Evolutionary conservation across 2,329 filamentous ascomycete genomes (phyloP).

Genomic region (Beauveria australis): DNA sequence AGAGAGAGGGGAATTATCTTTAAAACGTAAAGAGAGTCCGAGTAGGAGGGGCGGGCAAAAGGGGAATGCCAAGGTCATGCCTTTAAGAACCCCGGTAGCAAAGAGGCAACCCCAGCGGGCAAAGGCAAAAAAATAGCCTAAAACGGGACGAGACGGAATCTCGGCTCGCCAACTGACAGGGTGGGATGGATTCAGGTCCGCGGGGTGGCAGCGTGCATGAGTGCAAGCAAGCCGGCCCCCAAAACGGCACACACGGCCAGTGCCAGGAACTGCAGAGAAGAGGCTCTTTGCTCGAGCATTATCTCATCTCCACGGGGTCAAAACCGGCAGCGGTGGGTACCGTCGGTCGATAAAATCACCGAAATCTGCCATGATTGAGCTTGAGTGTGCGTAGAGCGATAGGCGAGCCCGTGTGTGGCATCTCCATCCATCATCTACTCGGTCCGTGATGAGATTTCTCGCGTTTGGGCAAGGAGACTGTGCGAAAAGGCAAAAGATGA

Average conservation of each 20-base stretch:
- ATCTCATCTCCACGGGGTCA: neutral
- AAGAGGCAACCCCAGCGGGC: neutral
- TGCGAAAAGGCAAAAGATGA: neutral
- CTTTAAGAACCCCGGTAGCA: slow-evolving; percentile 6
- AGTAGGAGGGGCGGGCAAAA: slow-evolving; percentile 4
- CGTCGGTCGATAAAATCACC: neutral
- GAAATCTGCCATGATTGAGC: neutral
- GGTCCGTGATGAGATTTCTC: neutral
- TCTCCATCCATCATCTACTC: neutral
- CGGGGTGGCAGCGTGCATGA: neutral
- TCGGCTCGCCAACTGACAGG: slow-evolving; percentile 2
- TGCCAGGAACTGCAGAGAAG: neutral
- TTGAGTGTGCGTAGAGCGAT: neutral
- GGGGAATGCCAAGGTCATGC: slow-evolving; percentile 7
- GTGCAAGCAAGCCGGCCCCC: neutral
- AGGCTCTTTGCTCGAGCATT: neutral
- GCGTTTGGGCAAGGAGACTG: neutral
- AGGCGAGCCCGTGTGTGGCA: no score
- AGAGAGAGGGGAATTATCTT: slow-evolving; percentile 12
- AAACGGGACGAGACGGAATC: slow-evolving; percentile 9
- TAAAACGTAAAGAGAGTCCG: slow-evolving; percentile 9
- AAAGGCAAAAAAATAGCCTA: neutral
- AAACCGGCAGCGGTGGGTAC: slow-evolving; percentile 4
- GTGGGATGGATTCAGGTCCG: neutral
- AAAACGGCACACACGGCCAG: neutral